phyloP scores from a whole-genome alignment of 495 filamentous ascomycete species.

The Aspergillus sparsus region DNA sequence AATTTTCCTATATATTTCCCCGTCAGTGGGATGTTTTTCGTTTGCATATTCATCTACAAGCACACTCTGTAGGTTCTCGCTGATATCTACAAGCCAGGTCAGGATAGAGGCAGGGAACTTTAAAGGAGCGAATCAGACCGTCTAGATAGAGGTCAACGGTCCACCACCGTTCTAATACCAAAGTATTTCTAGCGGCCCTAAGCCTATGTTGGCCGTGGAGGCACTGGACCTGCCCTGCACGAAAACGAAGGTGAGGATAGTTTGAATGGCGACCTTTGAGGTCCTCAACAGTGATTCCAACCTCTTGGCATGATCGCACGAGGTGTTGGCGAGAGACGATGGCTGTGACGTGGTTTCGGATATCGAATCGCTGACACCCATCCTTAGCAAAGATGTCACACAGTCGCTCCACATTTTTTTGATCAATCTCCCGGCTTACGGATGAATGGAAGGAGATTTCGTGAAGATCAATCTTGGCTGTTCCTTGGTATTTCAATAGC shows the following conservation, averaged over 20 bases:
- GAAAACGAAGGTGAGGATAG: conserved; percentile 20
- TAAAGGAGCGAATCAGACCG: conserved; percentile 25
- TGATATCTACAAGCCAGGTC: conserved; percentile 27
- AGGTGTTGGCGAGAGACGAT: conserved; percentile 28
- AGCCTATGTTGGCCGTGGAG: conserved; percentile 41
- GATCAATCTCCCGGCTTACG: conserved; percentile 14
- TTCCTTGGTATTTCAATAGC: conserved; percentile 22
- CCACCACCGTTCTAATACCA: conserved; percentile 38
- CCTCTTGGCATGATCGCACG: conserved; percentile 7
- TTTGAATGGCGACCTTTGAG: background rate
- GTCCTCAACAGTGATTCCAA: conserved; percentile 14
- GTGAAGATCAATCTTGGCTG: conserved; percentile 21
- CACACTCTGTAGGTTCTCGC: conserved; percentile 22
- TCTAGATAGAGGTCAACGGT: conserved; percentile 41
- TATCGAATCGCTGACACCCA: conserved; percentile 26
- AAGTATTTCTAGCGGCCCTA: conserved; percentile 28
- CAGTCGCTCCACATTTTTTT: conserved; percentile 28
- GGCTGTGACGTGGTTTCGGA: conserved; percentile 29
- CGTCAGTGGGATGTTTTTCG: conserved; percentile 33
- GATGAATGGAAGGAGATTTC: conserved; percentile 24
- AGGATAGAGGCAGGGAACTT: conserved; percentile 1
- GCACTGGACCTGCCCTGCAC: conserved; percentile 24
- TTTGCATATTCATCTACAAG: conserved; percentile 40
- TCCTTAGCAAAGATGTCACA: conserved; percentile 30
- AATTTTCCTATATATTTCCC: conserved; percentile 45